phyloP scores from a whole-genome alignment of 768 basidiomycete species.

The Boletus vermiculosoides region DNA sequence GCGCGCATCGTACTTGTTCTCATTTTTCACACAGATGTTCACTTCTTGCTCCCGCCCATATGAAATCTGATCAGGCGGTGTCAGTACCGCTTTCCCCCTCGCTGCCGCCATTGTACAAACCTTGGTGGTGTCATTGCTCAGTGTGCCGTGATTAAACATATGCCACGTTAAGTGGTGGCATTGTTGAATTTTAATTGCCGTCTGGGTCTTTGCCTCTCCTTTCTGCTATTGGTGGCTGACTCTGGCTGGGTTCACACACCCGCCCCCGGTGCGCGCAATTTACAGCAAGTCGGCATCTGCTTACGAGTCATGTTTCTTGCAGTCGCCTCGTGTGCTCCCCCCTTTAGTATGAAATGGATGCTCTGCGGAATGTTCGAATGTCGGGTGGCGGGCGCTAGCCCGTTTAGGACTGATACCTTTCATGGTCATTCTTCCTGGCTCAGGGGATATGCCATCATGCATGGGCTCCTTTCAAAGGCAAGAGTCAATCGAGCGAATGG shows the following conservation, averaged over 20 bases:
- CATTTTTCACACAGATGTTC: not conserved
- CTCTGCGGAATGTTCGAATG: not conserved
- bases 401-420: not conserved
- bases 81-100: not conserved
- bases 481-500: conserved; percentile 9
- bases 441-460: not conserved
- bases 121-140: not conserved
- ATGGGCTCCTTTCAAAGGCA: conserved; percentile 18
- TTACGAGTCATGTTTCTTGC: not conserved
- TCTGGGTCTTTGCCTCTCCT: not conserved
- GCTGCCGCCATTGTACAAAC: not conserved
- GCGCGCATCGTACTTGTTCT: not conserved
- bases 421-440: not conserved
- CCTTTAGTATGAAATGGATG: not conserved
- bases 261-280: not conserved
- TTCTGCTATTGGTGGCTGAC: not conserved
- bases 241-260: not conserved
- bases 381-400: conserved; percentile 8
- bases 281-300: conserved; percentile 24
- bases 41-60: not conserved
- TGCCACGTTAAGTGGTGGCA: not conserved
- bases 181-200: not conserved
- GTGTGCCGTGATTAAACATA: not conserved
- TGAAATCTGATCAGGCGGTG: not conserved
- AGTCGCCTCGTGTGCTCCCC: not conserved